phyloP scores from a whole-genome alignment of 345 rosid genomes.

The Combretum micranthum region DNA sequence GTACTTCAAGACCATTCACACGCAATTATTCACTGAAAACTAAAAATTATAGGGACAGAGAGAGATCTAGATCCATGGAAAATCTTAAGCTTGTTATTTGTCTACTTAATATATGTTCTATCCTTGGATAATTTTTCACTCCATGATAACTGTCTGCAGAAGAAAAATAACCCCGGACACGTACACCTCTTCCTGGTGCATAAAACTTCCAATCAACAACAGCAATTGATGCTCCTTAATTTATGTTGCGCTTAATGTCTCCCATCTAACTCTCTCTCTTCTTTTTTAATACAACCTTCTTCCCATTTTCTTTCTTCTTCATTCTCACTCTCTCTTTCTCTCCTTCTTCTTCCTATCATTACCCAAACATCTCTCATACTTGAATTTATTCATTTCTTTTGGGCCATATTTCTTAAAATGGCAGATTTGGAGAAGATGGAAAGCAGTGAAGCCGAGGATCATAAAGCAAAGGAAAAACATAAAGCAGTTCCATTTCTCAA shows the following conservation, averaged over 20 bases:
- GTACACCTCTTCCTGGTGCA: no score
- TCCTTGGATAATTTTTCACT: no score
- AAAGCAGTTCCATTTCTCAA: slow-evolving; percentile 51
- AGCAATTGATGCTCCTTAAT: background rate
- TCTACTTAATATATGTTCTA: no score
- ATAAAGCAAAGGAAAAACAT: slow-evolving; percentile 11
- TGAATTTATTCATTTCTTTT: background rate
- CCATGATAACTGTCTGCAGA: no score
- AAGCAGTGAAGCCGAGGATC: slow-evolving; percentile 5
- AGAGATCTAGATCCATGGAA: no score
- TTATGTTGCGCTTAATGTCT: slow-evolving; percentile 14
- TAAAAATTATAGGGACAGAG: no score
- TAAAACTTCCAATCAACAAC: background rate
- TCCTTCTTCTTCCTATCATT: background rate
- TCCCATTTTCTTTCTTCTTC: background rate
- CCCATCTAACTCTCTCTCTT: slow-evolving; percentile 14
- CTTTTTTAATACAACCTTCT: slow-evolving; percentile 5
- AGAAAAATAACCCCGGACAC: no score
- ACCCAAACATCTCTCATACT: background rate
- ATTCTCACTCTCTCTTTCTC: background rate
- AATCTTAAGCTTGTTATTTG: no score
- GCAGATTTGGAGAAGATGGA: slow-evolving; percentile 12
- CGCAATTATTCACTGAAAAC: no score
- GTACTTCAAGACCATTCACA: no score
- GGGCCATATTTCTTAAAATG: slow-evolving; percentile 6